Base-by-base conservation (phyloP, 2,329 filamentous ascomycete species). In the Ustulina deusta region DNA sequence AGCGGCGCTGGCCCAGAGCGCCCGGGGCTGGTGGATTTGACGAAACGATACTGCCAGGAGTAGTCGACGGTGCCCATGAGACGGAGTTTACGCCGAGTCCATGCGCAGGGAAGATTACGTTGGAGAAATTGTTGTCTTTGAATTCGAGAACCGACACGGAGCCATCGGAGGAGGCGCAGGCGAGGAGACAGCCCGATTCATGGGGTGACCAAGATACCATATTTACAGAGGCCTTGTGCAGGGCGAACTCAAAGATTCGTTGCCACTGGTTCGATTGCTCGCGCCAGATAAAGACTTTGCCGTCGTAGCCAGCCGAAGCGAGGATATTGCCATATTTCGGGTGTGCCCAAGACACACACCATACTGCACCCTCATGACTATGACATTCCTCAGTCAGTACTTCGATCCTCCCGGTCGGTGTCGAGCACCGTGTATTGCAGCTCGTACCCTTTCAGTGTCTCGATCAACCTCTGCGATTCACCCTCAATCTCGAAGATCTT, bases 401-500 rank as follows among this genome's bases (percentile, higher is more conserved):
- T 27, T 40, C 22, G 36, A 25, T 51, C 51, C 58, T 63, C 61
- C 34, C 54, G 17, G 2, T 29, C 11, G 27, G 36, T 40, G 42
- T 46, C 44, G 17, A 54, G 27, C 13, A 44, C 34, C 11, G 40
- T 46, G 36, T 48, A 46, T n/a, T 51, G 29, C 10, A 42, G 27
- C 22, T 78, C 84, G 77, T 87, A 97, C 93, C 95, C 95, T 83
- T 97, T 97, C 73, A 99, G 85, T 29, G 96, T 99, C 83, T 98
- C 95, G 38, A 93, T 88, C 75, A 98, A 84, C 71, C 93, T 89
- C 82, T 99, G 95, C 74, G 91, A 88, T 75, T 98, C 94, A 77
- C 94, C 93, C 77, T 98, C 95, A 63, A 99, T 91, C 82, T 99
- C 96, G 79, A 97, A 99, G 79, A 99, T 98, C 85, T 98, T 98